Evolutionary conservation across 1,139 yeast genomes (phyloP).

Genomic region (Debaryomycetaceae sp.): DNA sequence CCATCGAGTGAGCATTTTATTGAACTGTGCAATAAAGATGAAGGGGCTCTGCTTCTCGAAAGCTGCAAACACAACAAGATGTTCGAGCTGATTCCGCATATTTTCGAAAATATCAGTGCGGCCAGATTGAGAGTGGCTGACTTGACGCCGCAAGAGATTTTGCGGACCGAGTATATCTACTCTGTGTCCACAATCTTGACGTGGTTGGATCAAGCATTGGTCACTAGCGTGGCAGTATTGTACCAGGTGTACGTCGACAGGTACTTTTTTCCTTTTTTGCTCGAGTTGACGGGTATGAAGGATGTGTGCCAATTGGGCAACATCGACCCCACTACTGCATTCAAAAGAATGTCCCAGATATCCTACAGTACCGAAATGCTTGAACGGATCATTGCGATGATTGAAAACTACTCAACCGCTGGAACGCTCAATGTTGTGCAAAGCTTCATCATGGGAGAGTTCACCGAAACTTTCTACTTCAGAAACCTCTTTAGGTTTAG

Average conservation of each 20-base stretch:
- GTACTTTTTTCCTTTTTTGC: conserved; percentile 66
- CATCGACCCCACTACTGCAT: conserved; percentile 50
- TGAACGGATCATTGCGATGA: conserved; percentile 44
- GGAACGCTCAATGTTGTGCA: conserved; percentile 60
- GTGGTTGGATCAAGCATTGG: conserved; percentile 40
- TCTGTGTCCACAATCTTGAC: conserved; percentile 42
- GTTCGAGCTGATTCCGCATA: conserved; percentile 20
- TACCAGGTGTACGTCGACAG: conserved; percentile 34
- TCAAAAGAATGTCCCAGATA: conserved; percentile 56
- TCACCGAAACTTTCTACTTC: conserved; percentile 72
- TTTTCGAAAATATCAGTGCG: conserved; percentile 42
- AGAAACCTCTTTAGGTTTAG: conserved; percentile 61
- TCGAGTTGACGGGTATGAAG: conserved; percentile 63
- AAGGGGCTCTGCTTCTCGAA: conserved; percentile 11
- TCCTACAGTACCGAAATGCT: conserved; percentile 46
- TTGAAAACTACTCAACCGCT: conserved; percentile 41
- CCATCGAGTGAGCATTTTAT: conserved; percentile 42
- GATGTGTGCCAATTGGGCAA: conserved; percentile 80
- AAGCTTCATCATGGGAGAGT: conserved; percentile 60
- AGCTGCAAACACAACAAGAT: conserved; percentile 21
- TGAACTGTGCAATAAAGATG: conserved; percentile 27
- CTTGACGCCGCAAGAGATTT: conserved; percentile 41
- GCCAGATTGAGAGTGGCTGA: conserved; percentile 36
- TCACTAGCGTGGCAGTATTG: conserved; percentile 36
- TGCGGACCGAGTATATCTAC: conserved; percentile 44